phyloP scores from a whole-genome alignment of 345 rosid genomes.

The Citrus medica region DNA sequence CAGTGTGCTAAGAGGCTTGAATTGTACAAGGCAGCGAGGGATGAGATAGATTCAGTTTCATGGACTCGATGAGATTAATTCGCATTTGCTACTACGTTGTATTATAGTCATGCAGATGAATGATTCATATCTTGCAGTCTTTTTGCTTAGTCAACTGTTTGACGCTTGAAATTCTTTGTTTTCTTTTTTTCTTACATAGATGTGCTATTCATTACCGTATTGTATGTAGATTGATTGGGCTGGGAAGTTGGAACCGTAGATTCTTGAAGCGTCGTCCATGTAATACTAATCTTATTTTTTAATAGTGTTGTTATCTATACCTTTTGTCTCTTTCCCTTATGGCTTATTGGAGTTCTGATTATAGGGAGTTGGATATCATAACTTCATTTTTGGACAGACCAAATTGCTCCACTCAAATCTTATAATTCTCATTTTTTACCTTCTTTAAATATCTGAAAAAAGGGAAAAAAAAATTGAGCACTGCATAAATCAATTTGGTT shows the following conservation, averaged over 20 bases:
- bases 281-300: too few relatives aligned
- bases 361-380: too few relatives aligned
- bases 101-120: not conserved
- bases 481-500: too few relatives aligned
- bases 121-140: not conserved
- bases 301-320: too few relatives aligned
- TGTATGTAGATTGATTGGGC: not conserved
- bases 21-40: conserved; percentile 63
- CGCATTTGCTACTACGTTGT: conserved; percentile 22
- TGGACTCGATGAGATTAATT: conserved; percentile 37
- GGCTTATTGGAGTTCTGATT: too few relatives aligned
- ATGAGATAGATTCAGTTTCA: conserved; percentile 68
- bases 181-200: not conserved
- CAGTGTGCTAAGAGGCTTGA: conserved; percentile 69
- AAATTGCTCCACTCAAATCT: too few relatives aligned
- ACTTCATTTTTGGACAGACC: too few relatives aligned
- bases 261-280: not conserved
- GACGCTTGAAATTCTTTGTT: not conserved
- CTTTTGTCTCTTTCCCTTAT: too few relatives aligned
- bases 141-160: not conserved
- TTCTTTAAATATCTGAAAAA: too few relatives aligned
- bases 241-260: not conserved
- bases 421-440: too few relatives aligned
- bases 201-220: not conserved
- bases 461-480: too few relatives aligned